Conservation (phyloP, 2,329 filamentous ascomycete species). For the Ampelomyces quisqualis region DNA sequence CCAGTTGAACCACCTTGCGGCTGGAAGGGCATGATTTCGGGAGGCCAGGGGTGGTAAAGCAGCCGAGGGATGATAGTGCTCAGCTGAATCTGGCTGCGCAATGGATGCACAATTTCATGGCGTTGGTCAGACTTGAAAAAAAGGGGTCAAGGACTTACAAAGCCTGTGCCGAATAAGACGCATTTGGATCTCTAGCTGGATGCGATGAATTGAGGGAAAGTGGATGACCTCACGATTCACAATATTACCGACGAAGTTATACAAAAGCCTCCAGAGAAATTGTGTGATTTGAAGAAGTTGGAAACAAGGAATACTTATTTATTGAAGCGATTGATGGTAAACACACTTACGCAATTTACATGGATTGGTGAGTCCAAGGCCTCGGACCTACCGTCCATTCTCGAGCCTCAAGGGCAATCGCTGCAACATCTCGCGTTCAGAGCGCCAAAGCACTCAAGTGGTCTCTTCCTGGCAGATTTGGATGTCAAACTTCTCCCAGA, state of each 20-base stretch:
- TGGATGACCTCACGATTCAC: constrained; percentile 9
- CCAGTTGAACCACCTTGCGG: constrained; percentile 8
- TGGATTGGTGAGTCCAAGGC: not conserved
- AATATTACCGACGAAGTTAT: constrained; percentile 1
- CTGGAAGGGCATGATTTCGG: constrained; percentile 13
- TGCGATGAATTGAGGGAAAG: constrained; percentile 14
- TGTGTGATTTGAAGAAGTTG: constrained; percentile 5
- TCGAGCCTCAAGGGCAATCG: constrained; percentile 12
- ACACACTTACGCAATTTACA: constrained; percentile 10
- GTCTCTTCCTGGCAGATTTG: constrained; percentile 1
- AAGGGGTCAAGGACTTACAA: not conserved
- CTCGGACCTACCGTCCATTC: constrained; percentile 2
- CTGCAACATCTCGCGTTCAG: constrained; percentile 9
- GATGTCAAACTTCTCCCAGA: constrained; percentile 4
- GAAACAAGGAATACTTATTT: constrained; percentile 8
- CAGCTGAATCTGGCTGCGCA: not conserved
- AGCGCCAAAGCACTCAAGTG: not conserved
- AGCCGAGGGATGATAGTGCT: not conserved
- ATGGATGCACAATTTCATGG: not conserved
- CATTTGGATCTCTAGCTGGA: constrained; percentile 15
- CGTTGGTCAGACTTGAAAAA: not conserved
- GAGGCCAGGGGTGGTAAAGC: not conserved
- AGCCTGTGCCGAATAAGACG: constrained; percentile 1
- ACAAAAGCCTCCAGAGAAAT: not conserved
- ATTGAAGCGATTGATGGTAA: constrained; percentile 4